Percentiles rank a stretch among this genome's conserved stretches.
These are phyloP conservation scores for Hericium rajendrae DNA, from an alignment of 768 basidiomycete species.

Conservation along the genomic window DNA sequence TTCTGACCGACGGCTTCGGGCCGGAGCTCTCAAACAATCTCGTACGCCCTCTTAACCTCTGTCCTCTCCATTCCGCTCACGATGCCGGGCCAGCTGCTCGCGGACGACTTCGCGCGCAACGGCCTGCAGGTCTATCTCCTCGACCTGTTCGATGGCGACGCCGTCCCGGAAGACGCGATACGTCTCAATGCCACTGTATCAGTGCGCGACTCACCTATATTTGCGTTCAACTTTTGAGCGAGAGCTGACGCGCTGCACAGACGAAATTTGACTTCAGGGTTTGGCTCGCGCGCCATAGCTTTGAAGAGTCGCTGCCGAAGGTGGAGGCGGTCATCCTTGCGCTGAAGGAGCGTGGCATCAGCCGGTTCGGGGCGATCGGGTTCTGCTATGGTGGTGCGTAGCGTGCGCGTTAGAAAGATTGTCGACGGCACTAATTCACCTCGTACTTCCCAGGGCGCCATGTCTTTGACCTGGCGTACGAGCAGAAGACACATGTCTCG, in stretches of 20 bases:
- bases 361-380: slow-evolving; percentile 19
- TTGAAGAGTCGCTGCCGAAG: slow-evolving; percentile 7
- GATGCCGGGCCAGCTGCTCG: slow-evolving; percentile 24
- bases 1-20: slow-evolving; percentile 31
- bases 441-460: slow-evolving; percentile 4
- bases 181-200: no score
- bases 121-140: slow-evolving; percentile 22
- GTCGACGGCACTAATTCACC: not conserved
- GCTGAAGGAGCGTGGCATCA: slow-evolving; percentile 23
- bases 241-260: not conserved
- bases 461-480: slow-evolving; percentile 30
- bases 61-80: not conserved
- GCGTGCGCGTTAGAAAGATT: not conserved
- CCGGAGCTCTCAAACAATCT: slow-evolving; percentile 23
- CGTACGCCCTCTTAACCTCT: slow-evolving; percentile 8
- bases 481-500: slow-evolving; percentile 29
- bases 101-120: slow-evolving; percentile 33
- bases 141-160: slow-evolving; percentile 18
- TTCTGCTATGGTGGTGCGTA: slow-evolving; percentile 19
- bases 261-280: not conserved
- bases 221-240: not conserved
- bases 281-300: slow-evolving; percentile 12
- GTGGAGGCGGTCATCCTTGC: slow-evolving; percentile 18
- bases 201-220: slow-evolving; percentile 7
- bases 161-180: slow-evolving; percentile 13